Evolutionary conservation across 345 rosid species (phyloP).

Genomic region (Psidium friedrichsthalianum): DNA sequence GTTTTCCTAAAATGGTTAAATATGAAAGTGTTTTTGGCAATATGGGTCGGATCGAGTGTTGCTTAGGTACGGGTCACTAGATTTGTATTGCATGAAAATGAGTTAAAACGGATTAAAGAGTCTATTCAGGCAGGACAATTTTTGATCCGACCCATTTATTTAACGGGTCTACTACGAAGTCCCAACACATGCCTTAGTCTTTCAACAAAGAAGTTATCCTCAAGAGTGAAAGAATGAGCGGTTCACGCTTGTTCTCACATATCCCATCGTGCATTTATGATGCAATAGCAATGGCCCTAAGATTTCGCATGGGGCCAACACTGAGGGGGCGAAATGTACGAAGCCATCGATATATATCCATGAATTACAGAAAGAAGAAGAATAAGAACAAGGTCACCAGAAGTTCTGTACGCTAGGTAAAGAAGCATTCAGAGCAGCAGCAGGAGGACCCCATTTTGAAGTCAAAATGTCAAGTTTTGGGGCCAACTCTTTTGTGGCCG

Average conservation of each 20-base stretch:
- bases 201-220: neutral
- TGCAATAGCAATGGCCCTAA: neutral
- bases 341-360: neutral
- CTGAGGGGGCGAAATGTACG: neutral
- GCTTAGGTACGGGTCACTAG: too few species aligned
- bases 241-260: neutral
- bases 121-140: too few species aligned
- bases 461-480: neutral
- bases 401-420: neutral
- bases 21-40: too few species aligned
- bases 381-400: neutral
- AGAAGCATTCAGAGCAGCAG: neutral
- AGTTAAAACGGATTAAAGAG: too few species aligned
- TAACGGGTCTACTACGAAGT: neutral
- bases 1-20: too few species aligned
- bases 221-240: neutral
- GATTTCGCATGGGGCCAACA: neutral
- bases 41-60: too few species aligned
- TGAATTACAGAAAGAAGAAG: neutral
- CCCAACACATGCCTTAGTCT: neutral
- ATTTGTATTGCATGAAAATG: too few species aligned
- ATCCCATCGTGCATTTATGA: neutral
- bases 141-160: too few species aligned
- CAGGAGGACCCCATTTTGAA: neutral
- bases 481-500: neutral